Evolutionary conservation across 2,329 filamentous ascomycete species (phyloP).

Genomic region (Claviceps citrina): DNA sequence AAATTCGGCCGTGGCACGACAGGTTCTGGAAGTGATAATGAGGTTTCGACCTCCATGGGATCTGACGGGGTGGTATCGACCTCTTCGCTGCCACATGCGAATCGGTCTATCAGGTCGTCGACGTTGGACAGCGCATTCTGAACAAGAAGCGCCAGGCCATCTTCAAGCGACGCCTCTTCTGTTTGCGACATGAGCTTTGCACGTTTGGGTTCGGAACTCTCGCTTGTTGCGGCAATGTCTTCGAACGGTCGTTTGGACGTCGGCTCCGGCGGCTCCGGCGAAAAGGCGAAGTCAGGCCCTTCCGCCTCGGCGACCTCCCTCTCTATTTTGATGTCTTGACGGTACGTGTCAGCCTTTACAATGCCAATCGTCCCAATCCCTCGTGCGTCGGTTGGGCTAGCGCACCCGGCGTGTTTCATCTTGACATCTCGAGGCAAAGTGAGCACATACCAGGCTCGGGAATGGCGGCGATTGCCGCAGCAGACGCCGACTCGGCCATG

Average conservation of each 20-base stretch:
- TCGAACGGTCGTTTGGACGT: conserved; percentile 25
- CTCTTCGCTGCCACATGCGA: conserved; percentile 13
- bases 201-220: conserved; percentile 20
- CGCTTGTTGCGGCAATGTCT: conserved; percentile 12
- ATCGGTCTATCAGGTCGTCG: conserved; percentile 21
- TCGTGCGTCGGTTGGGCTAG: neutral
- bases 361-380: no score
- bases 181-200: conserved; percentile 17
- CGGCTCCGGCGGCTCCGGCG: conserved; percentile 21
- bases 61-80: conserved; percentile 13
- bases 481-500: conserved; percentile 27
- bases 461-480: conserved; percentile 19
- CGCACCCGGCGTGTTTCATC: neutral
- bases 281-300: conserved; percentile 20
- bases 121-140: conserved; percentile 27
- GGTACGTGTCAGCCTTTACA: neutral
- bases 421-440: neutral
- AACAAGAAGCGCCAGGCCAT: conserved; percentile 23
- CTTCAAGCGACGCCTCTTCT: conserved; percentile 19
- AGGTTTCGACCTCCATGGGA: conserved; percentile 20
- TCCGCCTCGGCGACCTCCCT: conserved; percentile 17
- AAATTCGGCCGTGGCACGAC: conserved; percentile 18
- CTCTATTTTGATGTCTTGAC: conserved; percentile 25
- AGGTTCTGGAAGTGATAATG: conserved; percentile 14
- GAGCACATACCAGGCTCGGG: conserved; percentile 20